Conservation (phyloP, 2,329 filamentous ascomycete species). For the Ambrosiella beaveri region DNA sequence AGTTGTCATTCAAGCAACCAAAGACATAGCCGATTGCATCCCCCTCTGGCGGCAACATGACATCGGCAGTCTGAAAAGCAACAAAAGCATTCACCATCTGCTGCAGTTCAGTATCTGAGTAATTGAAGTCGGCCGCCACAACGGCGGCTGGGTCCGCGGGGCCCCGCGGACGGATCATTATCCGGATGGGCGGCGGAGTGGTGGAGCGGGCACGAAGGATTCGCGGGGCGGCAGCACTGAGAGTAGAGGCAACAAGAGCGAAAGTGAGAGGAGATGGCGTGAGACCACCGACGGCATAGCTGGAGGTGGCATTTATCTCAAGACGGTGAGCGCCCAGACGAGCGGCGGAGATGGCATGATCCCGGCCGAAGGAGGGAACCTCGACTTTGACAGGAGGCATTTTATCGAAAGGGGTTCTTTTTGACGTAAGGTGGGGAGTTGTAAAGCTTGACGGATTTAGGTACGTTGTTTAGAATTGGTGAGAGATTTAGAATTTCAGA, state of each 20-base stretch:
- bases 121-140: not conserved
- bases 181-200: conserved; percentile 21
- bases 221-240: not conserved
- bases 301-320: conserved; percentile 35
- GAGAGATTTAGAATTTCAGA: too few relatives aligned
- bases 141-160: conserved; percentile 13
- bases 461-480: too few relatives aligned
- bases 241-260: conserved; percentile 10
- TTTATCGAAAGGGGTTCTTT: not conserved
- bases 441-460: too few relatives aligned
- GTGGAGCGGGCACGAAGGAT: not conserved
- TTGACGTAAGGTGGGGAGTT: not conserved
- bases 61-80: conserved; percentile 2
- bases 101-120: not conserved
- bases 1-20: not conserved
- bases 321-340: conserved; percentile 31
- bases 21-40: conserved; percentile 6
- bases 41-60: not conserved
- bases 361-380: conserved; percentile 34
- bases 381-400: conserved; percentile 24
- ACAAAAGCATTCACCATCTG: not conserved
- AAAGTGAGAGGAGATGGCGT: conserved; percentile 31
- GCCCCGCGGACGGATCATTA: conserved; percentile 39
- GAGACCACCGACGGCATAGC: conserved; percentile 33
- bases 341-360: conserved; percentile 22